Conservation (phyloP, 2,329 filamentous ascomycete genomes). For the Lecanicillium sp. region DNA sequence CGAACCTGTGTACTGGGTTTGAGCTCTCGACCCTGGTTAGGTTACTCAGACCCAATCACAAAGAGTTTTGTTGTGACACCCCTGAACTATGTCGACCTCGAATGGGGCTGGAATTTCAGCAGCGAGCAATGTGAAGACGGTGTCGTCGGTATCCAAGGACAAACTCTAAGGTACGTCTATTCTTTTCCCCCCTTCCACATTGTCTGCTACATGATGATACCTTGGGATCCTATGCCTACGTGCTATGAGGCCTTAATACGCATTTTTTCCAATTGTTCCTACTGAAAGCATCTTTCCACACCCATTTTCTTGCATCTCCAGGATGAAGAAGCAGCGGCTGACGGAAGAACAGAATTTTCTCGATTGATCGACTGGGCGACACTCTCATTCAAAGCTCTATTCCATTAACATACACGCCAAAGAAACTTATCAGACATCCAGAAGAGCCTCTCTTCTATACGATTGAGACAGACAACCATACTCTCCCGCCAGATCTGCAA, state of each 20-base stretch:
- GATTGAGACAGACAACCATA: constrained; percentile 88
- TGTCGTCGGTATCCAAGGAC: constrained; percentile 86
- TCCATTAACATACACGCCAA: constrained; percentile 81
- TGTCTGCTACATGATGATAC: constrained; percentile 59
- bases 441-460: constrained; percentile 88
- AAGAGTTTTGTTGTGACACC: constrained; percentile 89
- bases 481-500: constrained; percentile 70
- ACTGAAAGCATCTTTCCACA: constrained; percentile 53
- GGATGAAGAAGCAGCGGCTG: constrained; percentile 16
- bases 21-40: constrained; percentile 92
- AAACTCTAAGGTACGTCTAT: constrained; percentile 68
- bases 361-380: constrained; percentile 76
- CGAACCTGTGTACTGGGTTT: constrained; percentile 81
- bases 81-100: constrained; percentile 76
- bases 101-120: constrained; percentile 95
- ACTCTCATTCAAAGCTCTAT: constrained; percentile 83
- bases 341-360: constrained; percentile 63
- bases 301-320: constrained; percentile 8
- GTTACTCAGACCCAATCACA: constrained; percentile 81
- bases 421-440: constrained; percentile 79
- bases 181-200: constrained; percentile 22
- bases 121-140: constrained; percentile 90
- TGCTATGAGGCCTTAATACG: constrained; percentile 48
- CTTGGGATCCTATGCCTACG: constrained; percentile 46
- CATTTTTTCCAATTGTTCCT: constrained; percentile 88